Evolutionary conservation across 768 basidiomycete genomes (phyloP).

Genomic region (Serendipita sp.): DNA sequence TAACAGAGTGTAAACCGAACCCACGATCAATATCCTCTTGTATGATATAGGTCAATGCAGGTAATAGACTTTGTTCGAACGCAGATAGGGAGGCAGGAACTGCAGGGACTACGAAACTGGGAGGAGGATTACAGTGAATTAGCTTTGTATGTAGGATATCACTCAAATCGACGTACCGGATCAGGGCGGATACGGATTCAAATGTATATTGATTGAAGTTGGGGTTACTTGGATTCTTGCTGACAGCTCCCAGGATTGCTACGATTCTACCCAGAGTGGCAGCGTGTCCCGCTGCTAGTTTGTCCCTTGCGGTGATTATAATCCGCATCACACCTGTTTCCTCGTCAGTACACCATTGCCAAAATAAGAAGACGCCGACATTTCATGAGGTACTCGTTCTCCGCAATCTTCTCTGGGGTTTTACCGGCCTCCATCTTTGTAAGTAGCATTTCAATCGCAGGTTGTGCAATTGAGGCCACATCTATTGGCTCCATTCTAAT

Average conservation of each 20-base stretch:
- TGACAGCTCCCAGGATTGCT: constrained; percentile 68
- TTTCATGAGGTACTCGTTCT: constrained; percentile 97
- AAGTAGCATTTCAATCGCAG: constrained; percentile 45
- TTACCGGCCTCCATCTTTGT: constrained; percentile 60
- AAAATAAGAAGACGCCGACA: constrained; percentile 32
- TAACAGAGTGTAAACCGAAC: constrained; percentile 13
- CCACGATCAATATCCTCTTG: constrained; percentile 86
- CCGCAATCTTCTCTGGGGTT: constrained; percentile 83
- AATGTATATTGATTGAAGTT: constrained; percentile 96
- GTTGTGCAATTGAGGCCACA: neutral
- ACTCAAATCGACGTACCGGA: constrained; percentile 36
- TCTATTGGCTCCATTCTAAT: neutral
- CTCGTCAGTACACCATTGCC: neutral
- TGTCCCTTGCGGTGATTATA: constrained; percentile 72
- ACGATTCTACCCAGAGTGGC: constrained; percentile 58
- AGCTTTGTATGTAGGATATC: neutral
- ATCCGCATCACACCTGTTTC: constrained; percentile 76
- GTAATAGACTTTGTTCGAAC: constrained; percentile 73
- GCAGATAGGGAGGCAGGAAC: constrained; percentile 45
- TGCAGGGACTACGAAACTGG: constrained; percentile 65
- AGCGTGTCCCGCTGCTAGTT: constrained; percentile 51
- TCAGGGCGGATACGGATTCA: constrained; percentile 85
- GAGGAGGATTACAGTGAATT: neutral
- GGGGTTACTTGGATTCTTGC: constrained; percentile 94
- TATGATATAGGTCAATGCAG: constrained; percentile 72